These are phyloP conservation scores for Candida pseudoviswanathii DNA, from an alignment of 1,139 yeast species.

Conservation along the genomic window DNA sequence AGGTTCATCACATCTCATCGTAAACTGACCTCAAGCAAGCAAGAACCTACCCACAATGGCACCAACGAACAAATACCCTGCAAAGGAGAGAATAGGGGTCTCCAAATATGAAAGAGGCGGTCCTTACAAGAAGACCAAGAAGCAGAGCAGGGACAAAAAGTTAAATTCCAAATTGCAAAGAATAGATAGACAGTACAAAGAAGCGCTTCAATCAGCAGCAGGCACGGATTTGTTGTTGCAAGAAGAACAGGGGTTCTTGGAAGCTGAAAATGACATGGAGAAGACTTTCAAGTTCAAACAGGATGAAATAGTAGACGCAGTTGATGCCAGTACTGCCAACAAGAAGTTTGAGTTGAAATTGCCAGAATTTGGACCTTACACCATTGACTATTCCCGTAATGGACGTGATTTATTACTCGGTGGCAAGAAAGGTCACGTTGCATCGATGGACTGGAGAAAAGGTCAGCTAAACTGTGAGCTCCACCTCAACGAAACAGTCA, in stretches of 20 bases:
- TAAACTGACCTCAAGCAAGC: not conserved
- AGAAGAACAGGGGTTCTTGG: slow-evolving; percentile 83
- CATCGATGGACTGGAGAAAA: slow-evolving; percentile 93
- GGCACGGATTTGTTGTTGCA: slow-evolving; percentile 83
- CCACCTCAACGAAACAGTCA: slow-evolving; percentile 83
- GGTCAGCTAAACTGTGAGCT: slow-evolving; percentile 83
- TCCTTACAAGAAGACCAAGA: slow-evolving; percentile 7
- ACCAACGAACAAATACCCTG: not conserved
- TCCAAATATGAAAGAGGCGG: slow-evolving; percentile 19
- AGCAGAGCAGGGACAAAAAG: slow-evolving; percentile 55
- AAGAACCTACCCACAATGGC: not conserved
- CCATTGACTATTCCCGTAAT: slow-evolving; percentile 76
- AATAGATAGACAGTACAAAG: slow-evolving; percentile 72
- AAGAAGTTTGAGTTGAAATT: slow-evolving; percentile 77
- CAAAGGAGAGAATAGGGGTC: slow-evolving; percentile 21
- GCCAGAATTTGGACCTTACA: slow-evolving; percentile 85
- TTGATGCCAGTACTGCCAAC: slow-evolving; percentile 72
- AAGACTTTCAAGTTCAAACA: slow-evolving; percentile 85
- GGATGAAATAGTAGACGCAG: slow-evolving; percentile 73
- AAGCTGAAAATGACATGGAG: slow-evolving; percentile 88
- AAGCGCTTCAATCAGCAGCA: slow-evolving; percentile 80
- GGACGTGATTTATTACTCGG: slow-evolving; percentile 86
- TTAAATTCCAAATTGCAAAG: slow-evolving; percentile 65
- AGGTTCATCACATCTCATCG: not conserved
- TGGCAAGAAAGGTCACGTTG: slow-evolving; percentile 93